A percentile compares a stretch with the other conserved stretches of the same genome.
Conservation (phyloP, 139 green algal genomes). For the Desmodesmus armatus region DNA sequence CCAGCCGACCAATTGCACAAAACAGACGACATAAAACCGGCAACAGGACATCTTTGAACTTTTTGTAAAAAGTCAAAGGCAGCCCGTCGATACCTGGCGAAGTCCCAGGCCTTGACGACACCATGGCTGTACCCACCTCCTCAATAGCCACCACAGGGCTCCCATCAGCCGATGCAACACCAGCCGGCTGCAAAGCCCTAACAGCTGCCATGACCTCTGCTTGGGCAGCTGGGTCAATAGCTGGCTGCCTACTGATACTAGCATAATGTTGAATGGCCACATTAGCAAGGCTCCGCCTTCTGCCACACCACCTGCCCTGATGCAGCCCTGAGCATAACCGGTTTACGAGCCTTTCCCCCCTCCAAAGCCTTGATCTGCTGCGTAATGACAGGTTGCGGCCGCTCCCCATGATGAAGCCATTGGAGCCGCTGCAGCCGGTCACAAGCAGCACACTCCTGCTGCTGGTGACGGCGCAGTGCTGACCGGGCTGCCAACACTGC, state of each 20-base stretch:
- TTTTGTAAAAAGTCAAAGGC: not conserved
- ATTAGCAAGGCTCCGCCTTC: not conserved
- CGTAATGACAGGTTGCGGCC: not conserved
- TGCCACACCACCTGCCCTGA: not conserved
- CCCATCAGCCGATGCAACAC: not conserved
- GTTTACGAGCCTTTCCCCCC: not conserved
- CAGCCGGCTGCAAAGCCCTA: not conserved
- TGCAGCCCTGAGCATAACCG: not conserved
- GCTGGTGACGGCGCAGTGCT: not conserved
- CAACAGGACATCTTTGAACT: not conserved
- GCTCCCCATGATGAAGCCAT: constrained; percentile 1
- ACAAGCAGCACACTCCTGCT: not conserved
- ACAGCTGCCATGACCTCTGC: not conserved
- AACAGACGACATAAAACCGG: not conserved
- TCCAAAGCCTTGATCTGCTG: not conserved
- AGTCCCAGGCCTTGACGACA: not conserved
- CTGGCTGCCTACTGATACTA: not conserved
- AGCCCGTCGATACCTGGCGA: constrained; percentile 21
- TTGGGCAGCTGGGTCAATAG: not conserved
- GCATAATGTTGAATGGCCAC: not conserved
- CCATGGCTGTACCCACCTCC: not conserved
- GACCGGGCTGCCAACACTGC: not conserved
- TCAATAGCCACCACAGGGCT: not conserved
- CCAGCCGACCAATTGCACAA: not conserved
- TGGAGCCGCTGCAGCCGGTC: not conserved